phyloP scores from a whole-genome alignment of 768 basidiomycete genomes.

The Boletus huronensis region DNA sequence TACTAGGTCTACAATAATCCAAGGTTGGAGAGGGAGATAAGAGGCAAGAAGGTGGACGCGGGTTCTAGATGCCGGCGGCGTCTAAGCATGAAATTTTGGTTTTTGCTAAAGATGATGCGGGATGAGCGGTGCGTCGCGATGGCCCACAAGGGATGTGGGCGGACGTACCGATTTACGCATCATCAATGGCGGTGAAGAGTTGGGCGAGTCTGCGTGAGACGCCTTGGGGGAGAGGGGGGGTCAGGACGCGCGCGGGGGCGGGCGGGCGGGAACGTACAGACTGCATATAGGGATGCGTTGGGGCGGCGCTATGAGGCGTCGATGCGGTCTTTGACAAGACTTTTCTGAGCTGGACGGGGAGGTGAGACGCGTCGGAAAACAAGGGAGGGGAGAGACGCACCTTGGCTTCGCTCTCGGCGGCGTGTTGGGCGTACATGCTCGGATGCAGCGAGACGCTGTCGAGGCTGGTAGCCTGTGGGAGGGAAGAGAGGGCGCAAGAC shows the following conservation, averaged over 20 bases:
- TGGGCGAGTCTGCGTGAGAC: conserved; percentile 35
- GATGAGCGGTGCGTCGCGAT: neutral
- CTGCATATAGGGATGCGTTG: conserved; percentile 33
- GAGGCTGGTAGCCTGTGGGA: conserved; percentile 71
- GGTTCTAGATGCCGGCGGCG: conserved; percentile 1
- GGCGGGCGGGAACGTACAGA: conserved; percentile 31
- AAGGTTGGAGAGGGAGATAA: conserved; percentile 4
- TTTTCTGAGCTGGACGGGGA: conserved; percentile 49
- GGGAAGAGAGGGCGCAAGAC: conserved; percentile 60
- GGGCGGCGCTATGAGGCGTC: conserved; percentile 33
- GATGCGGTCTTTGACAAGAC: conserved; percentile 53
- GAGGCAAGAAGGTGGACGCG: neutral
- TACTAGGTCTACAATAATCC: conserved; percentile 23
- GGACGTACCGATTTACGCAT: conserved; percentile 50
- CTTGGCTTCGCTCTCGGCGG: conserved; percentile 75
- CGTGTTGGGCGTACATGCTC: conserved; percentile 63
- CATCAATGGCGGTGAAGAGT: conserved; percentile 47
- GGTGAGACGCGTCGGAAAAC: conserved; percentile 9
- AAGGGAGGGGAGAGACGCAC: too few relatives aligned
- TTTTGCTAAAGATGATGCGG: conserved; percentile 21
- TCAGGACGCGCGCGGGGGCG: conserved; percentile 1
- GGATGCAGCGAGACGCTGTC: conserved; percentile 64
- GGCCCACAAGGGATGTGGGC: too few relatives aligned
- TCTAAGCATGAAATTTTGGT: conserved; percentile 35
- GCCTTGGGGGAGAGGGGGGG: conserved; percentile 29